These are phyloP conservation scores for Lentinula detonsa DNA, from an alignment of 768 basidiomycete species.

Conservation along the genomic window DNA sequence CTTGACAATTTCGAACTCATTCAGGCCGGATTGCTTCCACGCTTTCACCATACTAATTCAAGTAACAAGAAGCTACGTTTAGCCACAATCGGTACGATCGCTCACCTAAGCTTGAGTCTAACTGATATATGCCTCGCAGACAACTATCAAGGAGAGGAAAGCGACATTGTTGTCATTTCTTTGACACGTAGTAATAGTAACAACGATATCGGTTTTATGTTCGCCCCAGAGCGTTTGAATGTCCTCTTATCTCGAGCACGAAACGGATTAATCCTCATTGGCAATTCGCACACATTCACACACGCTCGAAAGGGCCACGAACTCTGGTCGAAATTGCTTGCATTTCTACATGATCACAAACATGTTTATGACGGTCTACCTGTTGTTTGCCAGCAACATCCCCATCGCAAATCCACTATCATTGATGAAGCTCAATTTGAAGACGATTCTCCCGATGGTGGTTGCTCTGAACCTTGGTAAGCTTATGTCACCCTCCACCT, in stretches of 20 bases:
- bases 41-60: constrained; percentile 29
- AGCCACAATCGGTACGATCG: constrained; percentile 54
- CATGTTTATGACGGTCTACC: constrained; percentile 60
- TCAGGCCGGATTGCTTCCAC: constrained; percentile 45
- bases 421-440: constrained; percentile 43
- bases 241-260: constrained; percentile 68
- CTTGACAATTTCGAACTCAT: constrained; percentile 54
- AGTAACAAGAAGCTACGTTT: constrained; percentile 45
- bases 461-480: constrained; percentile 57
- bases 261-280: constrained; percentile 58
- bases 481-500: constrained; percentile 9
- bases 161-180: constrained; percentile 58
- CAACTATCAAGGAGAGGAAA: constrained; percentile 76
- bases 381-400: constrained; percentile 51
- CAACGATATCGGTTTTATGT: constrained; percentile 68
- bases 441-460: constrained; percentile 50
- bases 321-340: constrained; percentile 47
- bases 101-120: constrained; percentile 14
- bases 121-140: constrained; percentile 38
- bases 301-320: constrained; percentile 43
- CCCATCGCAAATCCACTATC: constrained; percentile 30
- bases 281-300: constrained; percentile 55
- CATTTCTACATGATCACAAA: constrained; percentile 29
- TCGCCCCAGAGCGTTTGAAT: constrained; percentile 60
- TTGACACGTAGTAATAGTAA: constrained; percentile 53